Base-by-base conservation (phyloP, 371 early-diverging fungal species). In the Zychaea mexicana region DNA sequence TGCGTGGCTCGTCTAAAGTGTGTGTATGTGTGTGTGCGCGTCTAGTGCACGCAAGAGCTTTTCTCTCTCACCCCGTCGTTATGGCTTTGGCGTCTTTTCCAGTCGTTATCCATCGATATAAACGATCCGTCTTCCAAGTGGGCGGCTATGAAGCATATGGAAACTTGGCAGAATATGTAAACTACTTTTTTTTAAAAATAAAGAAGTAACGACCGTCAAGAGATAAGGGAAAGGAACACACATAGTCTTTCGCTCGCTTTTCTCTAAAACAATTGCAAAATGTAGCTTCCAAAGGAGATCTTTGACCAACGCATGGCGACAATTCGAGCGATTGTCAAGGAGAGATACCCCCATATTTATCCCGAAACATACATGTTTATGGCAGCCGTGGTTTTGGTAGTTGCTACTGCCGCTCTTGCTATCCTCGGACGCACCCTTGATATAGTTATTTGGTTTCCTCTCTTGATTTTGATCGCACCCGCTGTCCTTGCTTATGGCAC, bases 331-430 rank as follows among this genome's bases (percentile, higher is more conserved):
- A 63, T 76, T 64, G 61, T 72, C 28, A 39, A 58, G 5, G 62
- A 32, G 19, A 64, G 63, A 49, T 79, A 66, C 27, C 79, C 79
- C 5, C 70, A 74, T 57, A 45, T 76, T 36, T 74, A 70, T 65
- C 47, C 72, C 13, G 76, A 79, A 22, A 72, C 72, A 1, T 74
- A 74, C 39, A 57, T 76, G 32, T 79, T 79, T 54, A n/a, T 69
- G 19, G 26, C 47, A 6, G 74, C 79, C 7, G 62, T 74, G 8
- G 17, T 52, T 15, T 55, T 79, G 13, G 74, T 79, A n/a, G 53
- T 76, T 33, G 63, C 47, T n/a, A 66, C 79, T 30, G 79, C 74
- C 3, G 71, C 63, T 9, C 70, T 79, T 53, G 69, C 79, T 19
- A 70, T 79, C 13, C 52, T 70, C 31, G 72, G 73, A 31, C 70